Percentiles rank a stretch among this genome's conserved stretches.
phyloP scores from a whole-genome alignment of 2,329 filamentous ascomycete genomes.

The Ophiostoma populinum region DNA sequence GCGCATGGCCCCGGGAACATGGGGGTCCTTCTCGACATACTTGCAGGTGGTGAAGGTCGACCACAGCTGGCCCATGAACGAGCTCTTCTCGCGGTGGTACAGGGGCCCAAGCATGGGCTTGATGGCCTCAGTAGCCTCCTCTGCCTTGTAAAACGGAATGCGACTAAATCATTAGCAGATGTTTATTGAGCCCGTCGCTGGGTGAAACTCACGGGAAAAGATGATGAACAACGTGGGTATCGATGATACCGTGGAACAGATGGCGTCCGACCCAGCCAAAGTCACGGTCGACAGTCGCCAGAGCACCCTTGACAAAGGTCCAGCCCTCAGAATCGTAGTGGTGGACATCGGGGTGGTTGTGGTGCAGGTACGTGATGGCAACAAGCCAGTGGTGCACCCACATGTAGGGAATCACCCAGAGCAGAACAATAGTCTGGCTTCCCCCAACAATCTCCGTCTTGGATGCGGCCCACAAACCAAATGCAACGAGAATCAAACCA shows the following conservation, averaged over 20 bases:
- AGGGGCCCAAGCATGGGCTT: conserved; percentile 87
- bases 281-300: conserved; percentile 88
- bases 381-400: conserved; percentile 99
- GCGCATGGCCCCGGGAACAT: conserved; percentile 19
- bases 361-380: conserved; percentile 90
- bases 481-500: conserved; percentile 42
- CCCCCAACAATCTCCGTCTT: conserved; percentile 31
- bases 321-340: conserved; percentile 74
- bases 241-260: conserved; percentile 84
- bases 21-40: conserved; percentile 26
- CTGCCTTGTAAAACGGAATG: conserved; percentile 40
- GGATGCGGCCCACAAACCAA: neutral
- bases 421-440: conserved; percentile 71
- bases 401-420: conserved; percentile 88
- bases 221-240: conserved; percentile 94
- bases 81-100: conserved; percentile 59
- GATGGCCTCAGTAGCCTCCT: conserved; percentile 14
- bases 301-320: conserved; percentile 84
- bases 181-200: neutral
- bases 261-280: conserved; percentile 86
- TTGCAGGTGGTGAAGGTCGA: conserved; percentile 28
- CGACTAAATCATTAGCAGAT: conserved; percentile 41
- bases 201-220: conserved; percentile 39
- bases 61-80: conserved; percentile 29
- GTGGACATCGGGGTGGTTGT: conserved; percentile 83